Base-by-base conservation (phyloP, 495 filamentous ascomycete genomes). In the Zalerion maritima region DNA sequence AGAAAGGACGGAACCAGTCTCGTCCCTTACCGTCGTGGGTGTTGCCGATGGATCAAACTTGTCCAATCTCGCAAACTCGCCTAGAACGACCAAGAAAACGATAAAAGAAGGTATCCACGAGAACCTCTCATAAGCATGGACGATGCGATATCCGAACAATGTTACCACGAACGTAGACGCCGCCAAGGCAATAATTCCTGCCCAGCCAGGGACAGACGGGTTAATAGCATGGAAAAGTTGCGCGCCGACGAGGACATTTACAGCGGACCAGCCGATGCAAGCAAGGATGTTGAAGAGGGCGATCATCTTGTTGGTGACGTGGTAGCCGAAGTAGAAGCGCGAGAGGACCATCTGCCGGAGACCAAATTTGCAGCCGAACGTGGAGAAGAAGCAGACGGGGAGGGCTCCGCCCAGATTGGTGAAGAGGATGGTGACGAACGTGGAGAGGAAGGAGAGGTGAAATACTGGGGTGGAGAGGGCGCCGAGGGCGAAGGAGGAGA, bases 301-400 rank as follows among this genome's bases (percentile, higher is more conserved):
- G 45, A 83, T 70, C 73, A 8, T 5, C 6, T 11, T 7, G 16
- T 81, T 82, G 28, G 74, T 74, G 8, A 65, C 69, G 41, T 69
- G 73, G 54, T 66, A 83, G 22, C 80, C 81, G 43, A 84, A 87
- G 58, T 61, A 91, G 55, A 78, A 85, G 14, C 81, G 61, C 4
- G 78, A 81, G n/a, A 87, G 63, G 3, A 86, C 73, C 75, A 91
- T 84, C 53, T 91, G 82, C 24, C 81, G 72, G 31, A 91, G 55
- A 6, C 81, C 82, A 46, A 86, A 86, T 4, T 51, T 48, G 9
- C 81, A 74, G 4, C 82, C 82, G 36, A 86, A 83, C 14, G 75
- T 78, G 3, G 74, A 76, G 59, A 84, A 86, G 60, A 79, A 80
- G 61, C 70, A 75, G 9, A 83, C 78, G 10, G 80, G 78, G 30